Evolutionary conservation across 208 protist species (phyloP).

Genomic region (Crithidia acanthocephali): DNA sequence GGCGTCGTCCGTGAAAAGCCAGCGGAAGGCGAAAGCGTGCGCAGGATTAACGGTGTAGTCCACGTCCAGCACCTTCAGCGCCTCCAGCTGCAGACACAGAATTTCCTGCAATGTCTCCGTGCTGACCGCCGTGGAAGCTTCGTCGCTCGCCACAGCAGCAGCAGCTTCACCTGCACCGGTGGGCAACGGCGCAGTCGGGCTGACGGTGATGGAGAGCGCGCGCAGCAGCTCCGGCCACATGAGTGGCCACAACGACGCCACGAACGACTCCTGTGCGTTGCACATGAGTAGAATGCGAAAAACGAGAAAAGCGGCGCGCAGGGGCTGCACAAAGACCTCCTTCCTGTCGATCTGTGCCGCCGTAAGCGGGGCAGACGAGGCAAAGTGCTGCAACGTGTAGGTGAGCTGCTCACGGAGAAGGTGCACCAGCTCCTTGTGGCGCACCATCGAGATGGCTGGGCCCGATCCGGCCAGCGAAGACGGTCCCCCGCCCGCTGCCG

Average conservation of each 20-base stretch:
- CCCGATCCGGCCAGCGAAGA: neutral
- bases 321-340: constrained; percentile 32
- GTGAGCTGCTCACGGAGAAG: constrained; percentile 54
- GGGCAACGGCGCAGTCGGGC: neutral
- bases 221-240: constrained; percentile 47
- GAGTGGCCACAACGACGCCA: constrained; percentile 57
- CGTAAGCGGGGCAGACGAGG: constrained; percentile 15
- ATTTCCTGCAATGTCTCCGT: constrained; percentile 36
- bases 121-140: neutral
- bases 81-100: constrained; percentile 56
- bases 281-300: constrained; percentile 67
- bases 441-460: neutral
- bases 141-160: no score
- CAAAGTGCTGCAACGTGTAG: constrained; percentile 34
- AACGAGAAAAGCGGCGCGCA: constrained; percentile 50
- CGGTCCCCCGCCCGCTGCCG: neutral
- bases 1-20: constrained; percentile 37
- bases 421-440: constrained; percentile 46
- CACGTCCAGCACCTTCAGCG: constrained; percentile 63
- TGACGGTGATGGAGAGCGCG: neutral
- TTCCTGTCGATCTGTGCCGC: constrained; percentile 22
- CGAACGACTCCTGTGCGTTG: constrained; percentile 23
- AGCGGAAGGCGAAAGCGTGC: constrained; percentile 32
- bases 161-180: neutral
- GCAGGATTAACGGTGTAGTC: constrained; percentile 50